phyloP scores from a whole-genome alignment of 2,329 filamentous ascomycete species.

The Emericellopsis cladophorae region DNA sequence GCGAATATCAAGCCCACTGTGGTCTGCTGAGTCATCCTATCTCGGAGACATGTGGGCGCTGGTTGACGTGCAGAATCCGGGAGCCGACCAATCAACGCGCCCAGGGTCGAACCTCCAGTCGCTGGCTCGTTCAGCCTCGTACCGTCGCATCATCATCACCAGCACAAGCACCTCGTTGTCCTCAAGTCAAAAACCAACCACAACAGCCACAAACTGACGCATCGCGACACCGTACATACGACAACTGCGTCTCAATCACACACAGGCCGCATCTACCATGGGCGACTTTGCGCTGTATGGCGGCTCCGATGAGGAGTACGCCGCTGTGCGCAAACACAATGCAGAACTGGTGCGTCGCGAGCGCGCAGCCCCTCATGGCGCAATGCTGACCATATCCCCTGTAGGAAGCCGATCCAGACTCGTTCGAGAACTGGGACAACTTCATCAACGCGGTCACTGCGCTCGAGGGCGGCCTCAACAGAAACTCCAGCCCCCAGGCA shows the following conservation, averaged over 20 bases:
- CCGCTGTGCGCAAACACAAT: constrained; percentile 68
- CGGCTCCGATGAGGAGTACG: constrained; percentile 68
- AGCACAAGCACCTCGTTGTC: too few species aligned
- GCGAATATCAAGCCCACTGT: not conserved
- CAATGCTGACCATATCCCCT: constrained; percentile 9
- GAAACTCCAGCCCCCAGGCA: constrained; percentile 90
- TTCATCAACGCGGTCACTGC: constrained; percentile 71
- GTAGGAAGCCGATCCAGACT: constrained; percentile 63
- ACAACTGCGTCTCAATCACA: too few species aligned
- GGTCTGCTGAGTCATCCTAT: not conserved
- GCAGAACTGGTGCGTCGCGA: constrained; percentile 52
- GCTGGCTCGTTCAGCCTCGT: too few species aligned
- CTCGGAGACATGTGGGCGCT: too few species aligned
- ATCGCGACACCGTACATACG: too few species aligned
- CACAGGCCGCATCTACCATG: constrained; percentile 29
- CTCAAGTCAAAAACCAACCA: too few species aligned
- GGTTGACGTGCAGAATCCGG: too few species aligned
- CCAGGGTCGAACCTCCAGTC: constrained; percentile 1
- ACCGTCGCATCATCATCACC: too few species aligned
- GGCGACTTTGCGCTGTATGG: constrained; percentile 59
- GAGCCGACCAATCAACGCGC: too few species aligned
- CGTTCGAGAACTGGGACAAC: constrained; percentile 92
- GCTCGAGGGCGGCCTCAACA: constrained; percentile 85
- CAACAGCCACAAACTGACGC: too few species aligned
- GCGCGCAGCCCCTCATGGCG: not conserved